Evolutionary conservation across 371 early-diverging fungal genomes (phyloP).

Genomic region (Mucor irregularis): DNA sequence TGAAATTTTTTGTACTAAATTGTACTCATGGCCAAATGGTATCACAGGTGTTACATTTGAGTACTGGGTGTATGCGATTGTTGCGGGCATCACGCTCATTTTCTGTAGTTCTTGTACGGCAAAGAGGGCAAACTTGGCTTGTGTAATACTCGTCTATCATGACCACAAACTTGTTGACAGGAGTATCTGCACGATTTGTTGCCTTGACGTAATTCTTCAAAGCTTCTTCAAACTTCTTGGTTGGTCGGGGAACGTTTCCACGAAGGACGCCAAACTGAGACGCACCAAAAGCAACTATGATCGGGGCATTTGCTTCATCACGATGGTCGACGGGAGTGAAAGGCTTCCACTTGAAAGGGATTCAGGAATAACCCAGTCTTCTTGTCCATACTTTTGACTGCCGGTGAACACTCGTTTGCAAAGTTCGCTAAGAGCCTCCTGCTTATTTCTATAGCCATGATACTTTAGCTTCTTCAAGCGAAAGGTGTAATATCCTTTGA

Average conservation of each 20-base stretch:
- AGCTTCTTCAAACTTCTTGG: not conserved
- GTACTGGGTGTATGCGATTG: not conserved
- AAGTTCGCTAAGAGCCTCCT: too few species aligned
- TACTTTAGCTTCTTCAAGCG: not conserved
- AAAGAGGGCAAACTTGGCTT: not conserved
- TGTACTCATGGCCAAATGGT: too few species aligned
- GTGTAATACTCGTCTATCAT: not conserved
- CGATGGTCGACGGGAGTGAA: not conserved
- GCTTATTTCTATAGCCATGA: slow-evolving; percentile 5
- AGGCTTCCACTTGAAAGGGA: too few species aligned
- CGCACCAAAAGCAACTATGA: not conserved
- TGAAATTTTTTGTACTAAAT: too few species aligned
- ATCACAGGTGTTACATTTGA: not conserved
- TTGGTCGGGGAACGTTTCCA: not conserved
- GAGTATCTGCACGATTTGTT: not conserved
- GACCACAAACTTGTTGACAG: not conserved
- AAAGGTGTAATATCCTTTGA: not conserved
- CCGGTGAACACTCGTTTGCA: not conserved
- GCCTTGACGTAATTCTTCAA: not conserved
- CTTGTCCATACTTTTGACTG: not conserved
- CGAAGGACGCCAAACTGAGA: not conserved
- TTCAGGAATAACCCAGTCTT: not conserved
- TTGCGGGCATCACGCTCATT: not conserved
- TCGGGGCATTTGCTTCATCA: not conserved
- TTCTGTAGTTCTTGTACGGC: too few species aligned